Evolutionary conservation across 352 stramenopile species (phyloP).

Genomic region (Lagenidium sp.): DNA sequence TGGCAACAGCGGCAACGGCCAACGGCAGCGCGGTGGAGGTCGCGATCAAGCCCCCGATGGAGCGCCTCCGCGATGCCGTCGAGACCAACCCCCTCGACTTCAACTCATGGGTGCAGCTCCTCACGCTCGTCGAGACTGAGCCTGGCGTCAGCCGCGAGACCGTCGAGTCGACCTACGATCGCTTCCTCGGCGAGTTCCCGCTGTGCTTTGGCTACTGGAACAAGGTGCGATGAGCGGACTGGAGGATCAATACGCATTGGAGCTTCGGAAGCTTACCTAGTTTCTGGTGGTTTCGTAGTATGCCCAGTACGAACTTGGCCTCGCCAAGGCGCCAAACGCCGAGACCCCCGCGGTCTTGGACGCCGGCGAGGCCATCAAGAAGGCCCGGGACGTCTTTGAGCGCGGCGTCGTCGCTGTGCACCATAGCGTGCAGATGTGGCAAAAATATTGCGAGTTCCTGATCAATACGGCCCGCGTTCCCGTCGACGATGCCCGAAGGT

Average conservation of each 20-base stretch:
- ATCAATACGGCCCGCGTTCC: slow-evolving; percentile 45
- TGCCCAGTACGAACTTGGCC: slow-evolving; percentile 49
- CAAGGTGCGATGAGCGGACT: slow-evolving; percentile 30
- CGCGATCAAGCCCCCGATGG: slow-evolving; percentile 23
- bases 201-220: slow-evolving; percentile 85
- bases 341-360: slow-evolving; percentile 33
- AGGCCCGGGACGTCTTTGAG: slow-evolving; percentile 54
- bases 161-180: slow-evolving; percentile 59
- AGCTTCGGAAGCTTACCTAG: background rate
- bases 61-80: slow-evolving; percentile 40
- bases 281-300: slow-evolving; percentile 26
- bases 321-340: slow-evolving; percentile 23
- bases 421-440: slow-evolving; percentile 79
- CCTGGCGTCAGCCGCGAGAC: slow-evolving; percentile 29
- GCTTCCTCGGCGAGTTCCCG: slow-evolving; percentile 64
- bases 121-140: slow-evolving; percentile 65
- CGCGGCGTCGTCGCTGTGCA: slow-evolving; percentile 49
- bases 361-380: slow-evolving; percentile 28
- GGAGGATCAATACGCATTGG: background rate
- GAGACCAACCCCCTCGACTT: slow-evolving; percentile 71
- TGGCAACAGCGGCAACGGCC: background rate
- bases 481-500: slow-evolving; percentile 44
- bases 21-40: background rate
- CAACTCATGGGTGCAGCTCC: slow-evolving; percentile 66
- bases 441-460: slow-evolving; percentile 78